A percentile compares a stretch with the other conserved stretches of the same genome.
Evolutionary conservation across 352 stramenopile species (phyloP).

Genomic region (Phytopythium mirpurense): DNA sequence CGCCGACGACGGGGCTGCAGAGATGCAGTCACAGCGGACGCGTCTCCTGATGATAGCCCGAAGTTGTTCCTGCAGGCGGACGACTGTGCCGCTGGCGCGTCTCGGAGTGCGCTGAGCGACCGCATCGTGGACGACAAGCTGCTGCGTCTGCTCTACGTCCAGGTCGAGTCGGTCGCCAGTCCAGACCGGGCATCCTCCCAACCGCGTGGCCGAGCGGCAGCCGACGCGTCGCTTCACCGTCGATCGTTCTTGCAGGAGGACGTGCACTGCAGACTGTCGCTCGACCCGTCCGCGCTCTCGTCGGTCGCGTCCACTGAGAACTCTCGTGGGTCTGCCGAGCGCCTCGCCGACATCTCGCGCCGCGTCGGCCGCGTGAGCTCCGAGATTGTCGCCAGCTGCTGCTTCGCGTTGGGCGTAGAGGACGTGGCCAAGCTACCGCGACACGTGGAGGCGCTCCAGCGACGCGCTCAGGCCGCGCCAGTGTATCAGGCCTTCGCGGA

Average conservation of each 20-base stretch:
- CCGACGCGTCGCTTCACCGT: background rate
- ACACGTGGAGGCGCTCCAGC: conserved; percentile 21
- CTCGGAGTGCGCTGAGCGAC: conserved; percentile 11
- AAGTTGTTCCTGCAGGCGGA: background rate
- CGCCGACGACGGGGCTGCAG: conserved; percentile 6
- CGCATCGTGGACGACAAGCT: conserved; percentile 25
- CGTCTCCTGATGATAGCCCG: background rate
- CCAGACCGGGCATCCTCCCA: background rate
- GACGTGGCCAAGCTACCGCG: conserved; percentile 17
- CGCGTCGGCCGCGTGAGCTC: conserved; percentile 22
- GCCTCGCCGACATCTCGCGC: conserved; percentile 8
- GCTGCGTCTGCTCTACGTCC: conserved; percentile 16
- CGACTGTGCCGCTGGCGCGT: background rate
- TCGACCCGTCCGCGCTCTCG: conserved; percentile 12
- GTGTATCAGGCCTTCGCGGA: conserved; percentile 31
- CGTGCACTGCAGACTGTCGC: conserved; percentile 16
- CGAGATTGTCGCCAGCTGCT: conserved; percentile 29
- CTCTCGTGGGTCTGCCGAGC: background rate
- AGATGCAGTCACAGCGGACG: background rate
- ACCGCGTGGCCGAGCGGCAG: background rate
- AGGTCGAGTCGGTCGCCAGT: conserved; percentile 6
- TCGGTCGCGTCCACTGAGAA: background rate
- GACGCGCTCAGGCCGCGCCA: conserved; percentile 24
- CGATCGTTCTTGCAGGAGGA: conserved; percentile 24
- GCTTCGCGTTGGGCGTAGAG: conserved; percentile 18